Base-by-base conservation (phyloP, 495 filamentous ascomycete species). In the Lophium mytilinum region DNA sequence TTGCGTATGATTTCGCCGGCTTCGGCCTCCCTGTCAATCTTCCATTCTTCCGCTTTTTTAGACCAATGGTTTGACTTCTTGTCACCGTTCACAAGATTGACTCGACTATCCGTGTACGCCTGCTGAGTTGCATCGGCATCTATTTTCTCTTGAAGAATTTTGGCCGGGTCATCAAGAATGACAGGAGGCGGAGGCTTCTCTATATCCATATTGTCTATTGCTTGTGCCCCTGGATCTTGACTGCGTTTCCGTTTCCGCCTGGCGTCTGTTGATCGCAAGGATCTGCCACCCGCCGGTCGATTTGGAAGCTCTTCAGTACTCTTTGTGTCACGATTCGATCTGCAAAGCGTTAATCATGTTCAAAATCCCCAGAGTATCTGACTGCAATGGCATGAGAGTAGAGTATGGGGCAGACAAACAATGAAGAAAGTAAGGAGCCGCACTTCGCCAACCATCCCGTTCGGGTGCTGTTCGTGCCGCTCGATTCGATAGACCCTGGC, bases 51-150 rank as follows among this genome's bases (percentile, higher is more conserved):
- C 9, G 63, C 68, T 7, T 34, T 21, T 9, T 35, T 33, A 43
- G 69, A 54, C 69, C 69, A 72, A 0, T 64, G 37, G 21, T 7
- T 33, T 7, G 39, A 10, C 12, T 59, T 34, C 52, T 72, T 68
- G 9, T 47, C 24, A 30, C 2, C 45, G 11, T 41, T 11, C 0
- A 71, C 11, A 1, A 71, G 63, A 9, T 52, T n/a, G 14, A 0
- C 33, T 14, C 56, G 49, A 36, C 24, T 35, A 39, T 61, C 17
- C 15, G 11, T 18, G 37, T 60, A 52, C 15, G 1, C n/a, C 5
- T 19, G 1, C 30, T 21, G 35, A 4, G 37, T 18, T 39, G 58
- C 17, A 3, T 9, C n/a, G 11, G 17, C 19, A 2, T 2, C 24
- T 6, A 30, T 30, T 6, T 30, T 6, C 24, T 30, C 24, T n/a